These are phyloP conservation scores for Backusella sp. DNA, from an alignment of 192 early-diverging fungal species.

Conservation along the genomic window DNA sequence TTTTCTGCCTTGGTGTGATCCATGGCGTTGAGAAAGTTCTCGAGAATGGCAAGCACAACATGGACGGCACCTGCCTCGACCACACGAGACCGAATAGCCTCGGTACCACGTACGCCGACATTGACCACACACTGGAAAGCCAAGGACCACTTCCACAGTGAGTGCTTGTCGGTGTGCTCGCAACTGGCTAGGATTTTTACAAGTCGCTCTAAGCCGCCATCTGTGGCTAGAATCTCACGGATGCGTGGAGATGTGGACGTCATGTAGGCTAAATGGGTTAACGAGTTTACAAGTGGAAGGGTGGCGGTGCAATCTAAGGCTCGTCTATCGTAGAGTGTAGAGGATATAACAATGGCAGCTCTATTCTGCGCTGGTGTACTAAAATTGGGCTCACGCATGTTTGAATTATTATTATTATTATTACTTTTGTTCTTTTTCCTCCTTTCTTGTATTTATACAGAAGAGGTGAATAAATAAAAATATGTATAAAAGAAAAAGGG, in stretches of 20 bases:
- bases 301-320: conserved; percentile 92
- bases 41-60: conserved; percentile 80
- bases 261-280: conserved; percentile 86
- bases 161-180: conserved; percentile 61
- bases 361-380: conserved; percentile 75
- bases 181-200: conserved; percentile 70
- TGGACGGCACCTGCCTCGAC: conserved; percentile 85
- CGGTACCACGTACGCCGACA: conserved; percentile 81
- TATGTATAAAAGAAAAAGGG: background rate
- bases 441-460: background rate
- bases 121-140: conserved; percentile 87
- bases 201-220: conserved; percentile 88
- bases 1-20: conserved; percentile 54
- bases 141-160: conserved; percentile 79
- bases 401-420: background rate
- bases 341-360: conserved; percentile 76
- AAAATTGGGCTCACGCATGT: conserved; percentile 83
- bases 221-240: conserved; percentile 74
- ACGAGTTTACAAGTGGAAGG: conserved; percentile 83
- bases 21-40: conserved; percentile 54
- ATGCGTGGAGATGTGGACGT: conserved; percentile 80
- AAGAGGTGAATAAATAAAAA: background rate
- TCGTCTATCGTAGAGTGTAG: conserved; percentile 87
- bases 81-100: conserved; percentile 74
- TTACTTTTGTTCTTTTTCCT: background rate